Base-by-base conservation (phyloP, 768 basidiomycete genomes). In the Boletus patriciae region DNA sequence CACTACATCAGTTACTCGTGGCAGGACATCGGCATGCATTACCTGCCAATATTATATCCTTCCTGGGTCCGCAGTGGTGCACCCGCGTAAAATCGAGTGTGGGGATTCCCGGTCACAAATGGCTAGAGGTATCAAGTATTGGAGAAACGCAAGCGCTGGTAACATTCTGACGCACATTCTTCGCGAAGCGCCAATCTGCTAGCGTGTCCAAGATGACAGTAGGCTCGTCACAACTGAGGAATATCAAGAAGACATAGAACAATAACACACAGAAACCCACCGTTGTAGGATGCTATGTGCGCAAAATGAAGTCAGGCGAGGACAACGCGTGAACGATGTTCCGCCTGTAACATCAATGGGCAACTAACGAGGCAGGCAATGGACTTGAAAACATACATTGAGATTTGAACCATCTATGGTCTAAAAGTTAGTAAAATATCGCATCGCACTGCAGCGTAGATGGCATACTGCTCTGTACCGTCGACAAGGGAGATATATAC, bases 71-170 rank as follows among this genome's bases (percentile, higher is more conserved):
- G 81, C 43, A 98, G 67, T 5, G 94, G 94, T 27, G 92, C 92
- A 16, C 92, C 94, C 4, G 94, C 95, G 68, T 94, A 96, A 70
- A 98, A 98, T 19, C 92, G 81, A 31, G 93, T 79, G 56, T 84
- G 69, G 6, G 92, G 90, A 29, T 76, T 63, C 5, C 83, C 87
- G 2, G 71, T 76, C 38, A 92, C 90, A 52, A 87, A 75, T 0
- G 92, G 92, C 90, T 94, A 57, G 9, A 25, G 47, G 29, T 48
- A 41, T 54, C 11, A 57, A 41, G 25, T 9, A 43, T 47, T 15
- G 12, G 34, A 54, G n/a, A 43, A 36, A 33, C 36, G 46, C 37
- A 12, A 40, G 19, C 27, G 36, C 21, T 19, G 21, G 16, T 1
- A 46, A 33, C 13, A 40, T 25, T 58, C 21, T 58, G 45, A 71